Percentiles rank a stretch among this genome's conserved stretches.
Conservation (phyloP, 495 filamentous ascomycete species). For the Amorphotheca resinae region DNA sequence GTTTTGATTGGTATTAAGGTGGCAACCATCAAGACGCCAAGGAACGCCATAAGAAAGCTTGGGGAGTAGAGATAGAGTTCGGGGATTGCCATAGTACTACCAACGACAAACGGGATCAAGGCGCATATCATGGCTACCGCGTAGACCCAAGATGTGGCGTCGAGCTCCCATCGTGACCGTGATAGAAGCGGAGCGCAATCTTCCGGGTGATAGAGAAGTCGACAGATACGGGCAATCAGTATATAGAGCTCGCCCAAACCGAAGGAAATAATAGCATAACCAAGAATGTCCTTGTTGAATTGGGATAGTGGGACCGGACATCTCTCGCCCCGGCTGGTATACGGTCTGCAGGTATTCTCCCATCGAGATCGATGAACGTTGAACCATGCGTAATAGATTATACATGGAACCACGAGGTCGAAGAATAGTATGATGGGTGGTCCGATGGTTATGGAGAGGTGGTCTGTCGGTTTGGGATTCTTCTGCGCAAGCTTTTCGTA, state of each 20-base stretch:
- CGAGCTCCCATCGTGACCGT: conserved; percentile 7
- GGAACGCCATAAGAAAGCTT: conserved; percentile 11
- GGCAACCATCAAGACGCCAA: conserved; percentile 10
- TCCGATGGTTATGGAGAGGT: conserved; percentile 11
- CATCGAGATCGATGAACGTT: conserved; percentile 5
- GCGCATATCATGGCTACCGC: conserved; percentile 9
- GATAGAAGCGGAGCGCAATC: conserved; percentile 8
- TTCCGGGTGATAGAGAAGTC: conserved; percentile 5
- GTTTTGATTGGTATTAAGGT: conserved; percentile 11
- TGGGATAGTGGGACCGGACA: conserved; percentile 5
- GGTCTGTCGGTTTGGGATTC: conserved; percentile 8
- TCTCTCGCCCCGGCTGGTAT: background rate
- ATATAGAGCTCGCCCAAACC: conserved; percentile 12
- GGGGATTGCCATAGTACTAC: conserved; percentile 3
- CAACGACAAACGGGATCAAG: conserved; percentile 11
- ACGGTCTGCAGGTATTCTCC: conserved; percentile 1
- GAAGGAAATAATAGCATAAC: conserved; percentile 9
- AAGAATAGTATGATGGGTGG: conserved; percentile 12
- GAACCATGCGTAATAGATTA: conserved; percentile 13
- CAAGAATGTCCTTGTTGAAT: conserved; percentile 6
- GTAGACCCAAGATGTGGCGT: conserved; percentile 12
- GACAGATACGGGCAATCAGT: conserved; percentile 4
- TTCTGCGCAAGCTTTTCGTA: conserved; percentile 15
- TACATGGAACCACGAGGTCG: conserved; percentile 12
- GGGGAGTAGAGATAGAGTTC: conserved; percentile 10